Evolutionary conservation across 2,329 filamentous ascomycete species (phyloP).

Genomic region (Ramularia endophylla): DNA sequence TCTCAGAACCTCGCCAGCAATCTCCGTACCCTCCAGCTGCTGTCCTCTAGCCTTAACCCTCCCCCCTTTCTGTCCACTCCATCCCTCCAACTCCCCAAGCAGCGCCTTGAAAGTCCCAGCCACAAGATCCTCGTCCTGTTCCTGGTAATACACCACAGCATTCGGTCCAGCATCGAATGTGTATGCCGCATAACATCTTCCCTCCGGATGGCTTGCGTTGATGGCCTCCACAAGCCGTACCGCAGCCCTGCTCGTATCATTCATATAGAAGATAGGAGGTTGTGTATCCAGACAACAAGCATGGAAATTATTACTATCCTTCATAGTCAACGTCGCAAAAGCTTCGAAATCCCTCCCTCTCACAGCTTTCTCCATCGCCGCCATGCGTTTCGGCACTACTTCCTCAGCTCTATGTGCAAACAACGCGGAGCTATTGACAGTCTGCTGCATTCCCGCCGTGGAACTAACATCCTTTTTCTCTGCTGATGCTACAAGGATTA

Average conservation of each 20-base stretch:
- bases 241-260: slow-evolving; percentile 82
- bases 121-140: slow-evolving; percentile 66
- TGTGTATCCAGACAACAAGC: slow-evolving; percentile 90
- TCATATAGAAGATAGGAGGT: slow-evolving; percentile 98
- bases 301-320: slow-evolving; percentile 96
- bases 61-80: slow-evolving; percentile 53
- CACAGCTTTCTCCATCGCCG: slow-evolving; percentile 77
- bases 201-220: slow-evolving; percentile 61
- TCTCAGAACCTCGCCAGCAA: slow-evolving; percentile 54
- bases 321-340: slow-evolving; percentile 91
- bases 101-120: slow-evolving; percentile 71
- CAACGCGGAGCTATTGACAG: slow-evolving; percentile 82
- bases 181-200: slow-evolving; percentile 80
- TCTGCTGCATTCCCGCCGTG: slow-evolving; percentile 95
- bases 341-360: slow-evolving; percentile 70
- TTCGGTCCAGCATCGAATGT: slow-evolving; percentile 98
- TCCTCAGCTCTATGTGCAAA: slow-evolving; percentile 69
- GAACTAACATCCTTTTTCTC: slow-evolving; percentile 95
- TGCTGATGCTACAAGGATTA: slow-evolving; percentile 85
- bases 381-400: slow-evolving; percentile 80
- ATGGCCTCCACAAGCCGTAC: slow-evolving; percentile 85
- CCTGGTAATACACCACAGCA: slow-evolving; percentile 90
- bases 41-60: slow-evolving; percentile 46
- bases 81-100: slow-evolving; percentile 61
- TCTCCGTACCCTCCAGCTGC: slow-evolving; percentile 56